These are phyloP conservation scores for Podospora fimiseda DNA, from an alignment of 495 filamentous ascomycete genomes.

Conservation along the genomic window DNA sequence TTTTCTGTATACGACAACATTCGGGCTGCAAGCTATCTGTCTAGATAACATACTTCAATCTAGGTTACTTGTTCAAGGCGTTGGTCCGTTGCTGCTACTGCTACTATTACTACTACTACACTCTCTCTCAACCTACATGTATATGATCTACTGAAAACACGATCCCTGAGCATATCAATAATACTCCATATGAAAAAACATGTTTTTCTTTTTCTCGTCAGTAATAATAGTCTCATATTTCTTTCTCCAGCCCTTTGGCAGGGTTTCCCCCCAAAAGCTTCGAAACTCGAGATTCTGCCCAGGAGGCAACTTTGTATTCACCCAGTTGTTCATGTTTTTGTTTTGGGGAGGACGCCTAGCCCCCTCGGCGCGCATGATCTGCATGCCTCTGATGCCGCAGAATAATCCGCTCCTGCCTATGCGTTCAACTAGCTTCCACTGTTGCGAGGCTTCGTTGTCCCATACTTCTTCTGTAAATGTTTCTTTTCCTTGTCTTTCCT, in stretches of 20 bases:
- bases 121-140: no score
- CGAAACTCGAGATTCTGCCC: conserved; percentile 22
- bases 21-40: no score
- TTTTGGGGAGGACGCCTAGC: conserved; percentile 16
- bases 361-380: conserved; percentile 14
- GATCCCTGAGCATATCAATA: no score
- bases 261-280: conserved; percentile 3
- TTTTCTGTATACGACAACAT: no score
- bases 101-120: no score
- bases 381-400: conserved; percentile 30
- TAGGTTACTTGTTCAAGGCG: no score
- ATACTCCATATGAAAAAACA: conserved; percentile 9
- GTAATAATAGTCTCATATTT: not conserved
- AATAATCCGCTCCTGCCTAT: conserved; percentile 26
- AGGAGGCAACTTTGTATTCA: conserved; percentile 25
- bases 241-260: conserved; percentile 3
- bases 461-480: conserved; percentile 48
- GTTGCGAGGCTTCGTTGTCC: conserved; percentile 32
- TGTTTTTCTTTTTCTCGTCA: not conserved
- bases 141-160: no score
- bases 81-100: no score
- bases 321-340: conserved; percentile 21
- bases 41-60: no score
- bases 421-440: conserved; percentile 19
- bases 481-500: conserved; percentile 47